Percentiles rank a stretch among this genome's conserved stretches.
These are phyloP conservation scores for Porcisia deanei DNA, from an alignment of 208 protist species.

Conservation along the genomic window DNA sequence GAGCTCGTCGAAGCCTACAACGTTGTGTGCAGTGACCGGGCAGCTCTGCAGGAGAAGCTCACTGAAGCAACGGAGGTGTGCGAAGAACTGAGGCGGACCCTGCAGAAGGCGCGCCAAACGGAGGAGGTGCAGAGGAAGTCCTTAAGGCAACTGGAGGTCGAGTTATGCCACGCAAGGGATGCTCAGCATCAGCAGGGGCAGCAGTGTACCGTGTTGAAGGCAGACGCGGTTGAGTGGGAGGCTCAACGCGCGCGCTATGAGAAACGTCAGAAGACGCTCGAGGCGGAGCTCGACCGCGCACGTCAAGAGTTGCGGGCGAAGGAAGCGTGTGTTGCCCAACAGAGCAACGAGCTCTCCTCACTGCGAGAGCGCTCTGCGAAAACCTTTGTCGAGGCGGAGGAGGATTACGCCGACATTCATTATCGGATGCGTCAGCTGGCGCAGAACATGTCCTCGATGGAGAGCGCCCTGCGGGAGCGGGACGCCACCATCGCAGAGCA, in stretches of 20 bases:
- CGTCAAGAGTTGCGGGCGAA: slow-evolving; percentile 28
- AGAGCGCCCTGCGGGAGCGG: slow-evolving; percentile 22
- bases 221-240: slow-evolving; percentile 14
- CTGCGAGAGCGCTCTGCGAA: slow-evolving; percentile 28
- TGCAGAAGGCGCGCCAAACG: slow-evolving; percentile 34
- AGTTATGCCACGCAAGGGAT: slow-evolving; percentile 60
- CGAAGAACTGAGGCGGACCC: slow-evolving; percentile 29
- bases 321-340: slow-evolving; percentile 5
- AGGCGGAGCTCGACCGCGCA: slow-evolving; percentile 26
- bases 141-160: slow-evolving; percentile 40
- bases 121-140: slow-evolving; percentile 41
- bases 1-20: slow-evolving; percentile 37
- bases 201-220: slow-evolving; percentile 7
- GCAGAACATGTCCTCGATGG: slow-evolving; percentile 34
- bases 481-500: slow-evolving; percentile 30
- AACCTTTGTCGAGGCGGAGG: slow-evolving; percentile 17
- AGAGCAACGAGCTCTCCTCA: slow-evolving; percentile 29
- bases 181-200: slow-evolving; percentile 28
- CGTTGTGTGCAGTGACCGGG: slow-evolving; percentile 18
- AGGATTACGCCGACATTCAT: slow-evolving; percentile 36
- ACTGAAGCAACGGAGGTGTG: slow-evolving; percentile 21
- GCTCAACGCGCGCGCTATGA: slow-evolving; percentile 10
- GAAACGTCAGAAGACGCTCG: slow-evolving; percentile 30
- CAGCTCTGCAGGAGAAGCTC: slow-evolving; percentile 33
- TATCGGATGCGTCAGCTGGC: slow-evolving; percentile 27